phyloP scores from a whole-genome alignment of 345 rosid species.

The Reutealis trisperma region DNA sequence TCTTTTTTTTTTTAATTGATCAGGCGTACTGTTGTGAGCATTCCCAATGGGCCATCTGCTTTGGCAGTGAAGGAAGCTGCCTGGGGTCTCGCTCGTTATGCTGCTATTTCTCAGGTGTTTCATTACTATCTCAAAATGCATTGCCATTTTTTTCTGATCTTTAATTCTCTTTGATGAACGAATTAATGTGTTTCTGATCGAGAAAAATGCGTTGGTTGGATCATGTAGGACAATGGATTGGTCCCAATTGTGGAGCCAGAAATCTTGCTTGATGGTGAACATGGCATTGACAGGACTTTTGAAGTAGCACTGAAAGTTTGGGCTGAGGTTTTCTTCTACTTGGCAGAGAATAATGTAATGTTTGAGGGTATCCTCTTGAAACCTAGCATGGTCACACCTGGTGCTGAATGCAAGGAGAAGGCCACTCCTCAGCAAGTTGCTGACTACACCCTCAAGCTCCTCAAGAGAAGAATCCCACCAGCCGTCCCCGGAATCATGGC shows the following conservation, averaged over 20 bases:
- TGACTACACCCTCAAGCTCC: slow-evolving; percentile 92
- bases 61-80: slow-evolving; percentile 98
- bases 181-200: background rate
- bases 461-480: slow-evolving; percentile 79
- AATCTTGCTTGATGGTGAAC: slow-evolving; percentile 95
- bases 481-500: slow-evolving; percentile 99
- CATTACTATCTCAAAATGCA: too few relatives aligned
- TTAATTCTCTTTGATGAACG: too few relatives aligned
- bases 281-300: slow-evolving; percentile 86
- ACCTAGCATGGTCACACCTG: slow-evolving; percentile 99
- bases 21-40: slow-evolving; percentile 99
- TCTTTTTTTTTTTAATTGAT: slow-evolving; percentile 19
- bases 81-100: slow-evolving; percentile 99
- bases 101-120: slow-evolving; percentile 82
- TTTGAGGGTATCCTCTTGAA: slow-evolving; percentile 96
- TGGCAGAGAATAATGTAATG: slow-evolving; percentile 93
- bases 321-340: slow-evolving; percentile 98
- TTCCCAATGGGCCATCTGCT: slow-evolving; percentile 96
- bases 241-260: slow-evolving; percentile 99
- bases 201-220: slow-evolving; percentile 12
- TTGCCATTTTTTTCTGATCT: too few relatives aligned
- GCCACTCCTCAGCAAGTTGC: slow-evolving; percentile 87
- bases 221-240: slow-evolving; percentile 82
- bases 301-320: slow-evolving; percentile 95
- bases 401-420: slow-evolving; percentile 87